phyloP scores from a whole-genome alignment of 306 rosid species.

The Prunus campanulata region DNA sequence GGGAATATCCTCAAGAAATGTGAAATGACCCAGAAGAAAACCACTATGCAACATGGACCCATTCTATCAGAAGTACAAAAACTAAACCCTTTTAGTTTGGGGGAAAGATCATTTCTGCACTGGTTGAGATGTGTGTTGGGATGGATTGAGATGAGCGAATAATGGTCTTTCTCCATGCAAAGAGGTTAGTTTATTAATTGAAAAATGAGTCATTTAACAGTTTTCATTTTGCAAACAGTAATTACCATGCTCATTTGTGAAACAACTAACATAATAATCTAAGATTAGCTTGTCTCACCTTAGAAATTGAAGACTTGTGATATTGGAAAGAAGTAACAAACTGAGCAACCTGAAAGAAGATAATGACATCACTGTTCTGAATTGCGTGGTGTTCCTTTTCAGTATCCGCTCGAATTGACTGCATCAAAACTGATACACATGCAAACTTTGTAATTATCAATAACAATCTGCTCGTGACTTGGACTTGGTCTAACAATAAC shows the following conservation, averaged over 20 bases:
- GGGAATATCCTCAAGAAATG: no score
- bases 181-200: neutral
- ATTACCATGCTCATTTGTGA: neutral
- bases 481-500: neutral
- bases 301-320: constrained; percentile 56
- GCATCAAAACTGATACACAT: constrained; percentile 70
- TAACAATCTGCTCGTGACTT: no score
- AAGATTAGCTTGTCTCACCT: constrained; percentile 58
- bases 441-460: constrained; percentile 17
- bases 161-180: neutral
- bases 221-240: neutral
- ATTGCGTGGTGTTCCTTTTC: constrained; percentile 78
- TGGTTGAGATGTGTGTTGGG: neutral
- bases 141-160: neutral
- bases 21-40: neutral
- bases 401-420: constrained; percentile 69
- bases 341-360: constrained; percentile 88
- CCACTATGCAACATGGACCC: neutral
- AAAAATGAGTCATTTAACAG: neutral
- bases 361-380: constrained; percentile 60
- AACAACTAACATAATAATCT: constrained; percentile 5
- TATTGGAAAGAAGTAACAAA: constrained; percentile 85
- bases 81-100: neutral
- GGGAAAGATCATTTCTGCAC: neutral
- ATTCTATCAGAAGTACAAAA: neutral